Base-by-base conservation (phyloP, 2,329 filamentous ascomycete genomes). In the Penicillium janthinellum region DNA sequence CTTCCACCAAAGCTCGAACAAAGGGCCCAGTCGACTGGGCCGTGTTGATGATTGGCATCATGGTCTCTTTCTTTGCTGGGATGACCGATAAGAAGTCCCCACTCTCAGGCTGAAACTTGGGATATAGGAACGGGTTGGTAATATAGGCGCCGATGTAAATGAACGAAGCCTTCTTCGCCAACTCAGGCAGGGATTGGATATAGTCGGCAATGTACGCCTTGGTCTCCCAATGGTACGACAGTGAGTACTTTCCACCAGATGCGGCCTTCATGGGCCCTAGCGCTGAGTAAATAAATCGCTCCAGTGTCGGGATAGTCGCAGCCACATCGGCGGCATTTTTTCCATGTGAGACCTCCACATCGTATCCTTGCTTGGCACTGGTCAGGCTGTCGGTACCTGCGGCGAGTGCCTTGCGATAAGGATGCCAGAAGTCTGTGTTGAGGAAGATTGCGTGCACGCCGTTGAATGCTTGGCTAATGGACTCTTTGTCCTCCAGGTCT, bases 301-400 rank as follows among this genome's bases (percentile, higher is more conserved):
- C 80, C 1, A 86, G 75, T 0, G 75, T 74, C 3, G 73, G 31
- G 67, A 76, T 72, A 0, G 70, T 64, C 0, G 81, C 78, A 0
- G 83, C 84, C 0, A 83, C 84, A 61, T 85, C 80, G 3, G 78
- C 82, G 34, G 87, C 82, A 59, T 86, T 87, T 61, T 77, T 80
- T 0, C 84, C 83, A 55, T 86, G 81, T 14, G 74, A 73, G 7
- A 78, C 68, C 70, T 87, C 85, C 2, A 80, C 70, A 0, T 83
- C 74, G 60, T 81, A 83, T 0, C 80, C 80, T 4, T 58, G 20
- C 15, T 49, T 49, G 47, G 31, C 15, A 35, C 47, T 49, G 2
- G 48, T 25, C 4, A 22, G n/a, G 10, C 7, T 14, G 15, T 35
- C 48, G n/a, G 15, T 5, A 2, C 28, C 34, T 22, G 17, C 35